Conservation (phyloP, 2,329 filamentous ascomycete genomes). For the Paracorniculantispora psalliotae region DNA sequence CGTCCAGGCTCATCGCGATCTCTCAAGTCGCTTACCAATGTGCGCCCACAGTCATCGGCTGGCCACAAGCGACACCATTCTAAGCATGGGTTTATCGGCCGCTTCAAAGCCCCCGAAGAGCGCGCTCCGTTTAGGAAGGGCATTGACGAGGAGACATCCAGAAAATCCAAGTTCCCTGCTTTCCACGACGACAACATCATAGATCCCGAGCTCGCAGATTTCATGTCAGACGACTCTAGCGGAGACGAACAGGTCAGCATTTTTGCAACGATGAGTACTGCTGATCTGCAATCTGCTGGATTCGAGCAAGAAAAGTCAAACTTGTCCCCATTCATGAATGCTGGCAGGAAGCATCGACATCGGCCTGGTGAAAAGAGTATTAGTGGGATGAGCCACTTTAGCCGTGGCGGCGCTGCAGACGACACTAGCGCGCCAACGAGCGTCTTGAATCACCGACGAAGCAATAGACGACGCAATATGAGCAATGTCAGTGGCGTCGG, state of each 20-base stretch:
- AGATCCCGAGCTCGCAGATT: constrained; percentile 89
- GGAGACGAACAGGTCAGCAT: constrained; percentile 89
- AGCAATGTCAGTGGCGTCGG: constrained; percentile 64
- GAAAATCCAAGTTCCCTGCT: constrained; percentile 69
- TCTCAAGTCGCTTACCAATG: constrained; percentile 64
- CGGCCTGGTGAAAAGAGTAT: constrained; percentile 72
- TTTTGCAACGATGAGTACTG: constrained; percentile 67
- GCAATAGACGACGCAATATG: constrained; percentile 70
- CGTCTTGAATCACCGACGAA: constrained; percentile 55
- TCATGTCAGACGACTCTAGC: constrained; percentile 93
- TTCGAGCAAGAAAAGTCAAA: constrained; percentile 70
- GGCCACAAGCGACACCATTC: constrained; percentile 83
- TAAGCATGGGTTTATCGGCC: constrained; percentile 75
- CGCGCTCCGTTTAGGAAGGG: constrained; percentile 81
- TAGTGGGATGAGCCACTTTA: constrained; percentile 63
- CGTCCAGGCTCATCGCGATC: constrained; percentile 94
- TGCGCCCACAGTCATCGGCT: constrained; percentile 66
- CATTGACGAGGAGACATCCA: constrained; percentile 58
- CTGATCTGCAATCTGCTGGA: constrained; percentile 58
- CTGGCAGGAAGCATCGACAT: constrained; percentile 68
- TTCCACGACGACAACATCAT: constrained; percentile 99
- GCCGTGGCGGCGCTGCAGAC: constrained; percentile 60
- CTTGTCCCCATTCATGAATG: constrained; percentile 66
- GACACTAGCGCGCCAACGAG: constrained; percentile 53
- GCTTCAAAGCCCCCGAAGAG: constrained; percentile 72